Conservation (phyloP, 805 yeast species). For the Saccharomycopsis fermentans region DNA sequence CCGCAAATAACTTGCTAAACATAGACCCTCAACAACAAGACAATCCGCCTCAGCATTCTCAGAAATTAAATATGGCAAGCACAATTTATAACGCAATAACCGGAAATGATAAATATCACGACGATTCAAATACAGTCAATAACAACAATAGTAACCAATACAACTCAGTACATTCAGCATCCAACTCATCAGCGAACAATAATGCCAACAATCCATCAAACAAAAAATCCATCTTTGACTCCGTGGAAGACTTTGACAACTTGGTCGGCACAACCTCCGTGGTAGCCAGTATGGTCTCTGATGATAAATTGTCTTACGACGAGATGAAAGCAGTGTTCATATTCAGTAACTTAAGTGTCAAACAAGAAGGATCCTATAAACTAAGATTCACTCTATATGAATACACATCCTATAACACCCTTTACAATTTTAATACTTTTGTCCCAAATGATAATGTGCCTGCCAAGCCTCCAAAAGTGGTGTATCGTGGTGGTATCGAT, state of each 20-base stretch:
- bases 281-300: conserved; percentile 18
- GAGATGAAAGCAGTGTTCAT: conserved; percentile 18
- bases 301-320: conserved; percentile 6
- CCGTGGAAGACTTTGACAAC: conserved; percentile 12
- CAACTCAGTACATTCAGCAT: background rate
- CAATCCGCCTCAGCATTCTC: background rate
- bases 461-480: background rate
- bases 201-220: background rate
- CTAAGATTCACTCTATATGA: conserved; percentile 16
- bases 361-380: conserved; percentile 18
- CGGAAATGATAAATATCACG: background rate
- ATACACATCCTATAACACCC: conserved; percentile 6
- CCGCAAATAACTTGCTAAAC: background rate
- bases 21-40: background rate
- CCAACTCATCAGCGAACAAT: background rate
- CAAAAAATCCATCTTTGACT: background rate
- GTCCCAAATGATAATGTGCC: background rate
- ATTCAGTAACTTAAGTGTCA: conserved; percentile 18
- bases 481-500: conserved; percentile 23
- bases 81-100: background rate
- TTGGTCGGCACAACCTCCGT: conserved; percentile 18
- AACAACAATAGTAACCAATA: background rate
- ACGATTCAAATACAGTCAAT: background rate
- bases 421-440: conserved; percentile 6
- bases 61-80: background rate